Evolutionary conservation across 345 rosid species (phyloP), one percentile per base, ranked within the genome.

Genomic region (Noccaea bulbosa): DNA sequence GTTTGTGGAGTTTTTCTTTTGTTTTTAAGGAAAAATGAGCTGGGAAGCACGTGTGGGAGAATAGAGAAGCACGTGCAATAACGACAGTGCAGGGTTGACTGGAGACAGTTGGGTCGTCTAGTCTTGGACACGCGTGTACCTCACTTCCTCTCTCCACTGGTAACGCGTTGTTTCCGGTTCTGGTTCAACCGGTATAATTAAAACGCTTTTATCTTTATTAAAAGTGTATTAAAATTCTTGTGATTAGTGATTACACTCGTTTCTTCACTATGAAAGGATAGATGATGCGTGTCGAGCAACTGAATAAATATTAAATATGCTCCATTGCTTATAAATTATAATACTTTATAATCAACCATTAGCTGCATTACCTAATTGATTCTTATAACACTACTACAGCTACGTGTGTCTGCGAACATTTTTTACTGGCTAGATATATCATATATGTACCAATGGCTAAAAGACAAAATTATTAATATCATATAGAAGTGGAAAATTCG

Each of bases 31-130:
- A 41, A 61, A 53, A 62, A 58, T 73, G 77, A 73, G 72, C 54
- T 73, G 77, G 62, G 77, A 66, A 66, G 71, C 60, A 73, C 77
- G 71, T 65, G 76, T 5, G 54, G 11, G 54, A 61, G 38, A 40
- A 40, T 63, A 62, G 63, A 54, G 63, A 62, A 72, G 70, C 76
- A 56, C 77, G 71, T 65, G 77, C 72, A 66, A 67, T 62, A 73
- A 73, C 66, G 77, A 73, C 72, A 58, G 43, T 73, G 67, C 71
- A 73, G 77, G 72, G 77, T 73, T 66, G 77, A 73, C 77, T 11
- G 72, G 77, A 66, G 67, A 73, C 77, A 66, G 54, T 39, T 11
- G 53, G 66, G 67, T 49, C 72, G 60, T 52, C 62, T 68, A 63
- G 72, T 24, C 27, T 24, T 24, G 59, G 71, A 7, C 71, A 45